Evolutionary conservation across 2,329 filamentous ascomycete genomes (phyloP).

Genomic region (Colletotrichum australisinense): DNA sequence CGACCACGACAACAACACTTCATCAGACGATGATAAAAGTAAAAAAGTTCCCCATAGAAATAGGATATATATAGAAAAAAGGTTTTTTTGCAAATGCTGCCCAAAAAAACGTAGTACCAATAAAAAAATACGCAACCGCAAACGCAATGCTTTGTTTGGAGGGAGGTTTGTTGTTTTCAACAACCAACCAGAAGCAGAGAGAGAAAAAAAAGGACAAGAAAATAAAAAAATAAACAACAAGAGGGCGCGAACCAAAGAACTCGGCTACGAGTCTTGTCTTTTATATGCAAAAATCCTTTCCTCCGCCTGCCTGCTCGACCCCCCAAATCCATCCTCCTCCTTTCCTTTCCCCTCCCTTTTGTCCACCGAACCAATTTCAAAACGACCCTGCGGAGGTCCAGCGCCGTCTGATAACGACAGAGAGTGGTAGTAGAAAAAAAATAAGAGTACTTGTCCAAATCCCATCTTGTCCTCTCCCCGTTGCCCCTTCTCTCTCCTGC

Average conservation of each 20-base stretch:
- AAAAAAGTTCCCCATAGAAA: not conserved
- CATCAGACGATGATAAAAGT: not conserved
- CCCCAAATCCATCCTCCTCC: not conserved
- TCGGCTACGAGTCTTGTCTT: not conserved
- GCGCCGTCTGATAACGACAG: not conserved
- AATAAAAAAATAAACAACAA: not conserved
- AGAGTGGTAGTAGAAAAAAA: not conserved
- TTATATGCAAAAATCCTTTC: slow-evolving; percentile 7
- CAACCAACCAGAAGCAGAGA: not conserved
- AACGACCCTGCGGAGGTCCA: not conserved
- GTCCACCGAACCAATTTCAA: not conserved
- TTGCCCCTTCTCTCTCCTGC: no score
- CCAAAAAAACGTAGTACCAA: not conserved
- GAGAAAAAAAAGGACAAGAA: not conserved
- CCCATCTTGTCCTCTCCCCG: no score
- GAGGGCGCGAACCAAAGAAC: slow-evolving; percentile 23
- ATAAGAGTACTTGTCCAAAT: not conserved
- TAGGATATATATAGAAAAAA: no score
- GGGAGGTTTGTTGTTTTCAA: not conserved
- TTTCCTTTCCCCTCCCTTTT: not conserved
- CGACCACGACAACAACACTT: not conserved
- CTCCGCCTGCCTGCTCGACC: no score
- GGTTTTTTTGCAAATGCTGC: no score
- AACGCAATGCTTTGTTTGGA: not conserved
- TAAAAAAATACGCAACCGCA: not conserved